Conservation (phyloP, 2,329 filamentous ascomycete species). For the Sporothrix mexicana region DNA sequence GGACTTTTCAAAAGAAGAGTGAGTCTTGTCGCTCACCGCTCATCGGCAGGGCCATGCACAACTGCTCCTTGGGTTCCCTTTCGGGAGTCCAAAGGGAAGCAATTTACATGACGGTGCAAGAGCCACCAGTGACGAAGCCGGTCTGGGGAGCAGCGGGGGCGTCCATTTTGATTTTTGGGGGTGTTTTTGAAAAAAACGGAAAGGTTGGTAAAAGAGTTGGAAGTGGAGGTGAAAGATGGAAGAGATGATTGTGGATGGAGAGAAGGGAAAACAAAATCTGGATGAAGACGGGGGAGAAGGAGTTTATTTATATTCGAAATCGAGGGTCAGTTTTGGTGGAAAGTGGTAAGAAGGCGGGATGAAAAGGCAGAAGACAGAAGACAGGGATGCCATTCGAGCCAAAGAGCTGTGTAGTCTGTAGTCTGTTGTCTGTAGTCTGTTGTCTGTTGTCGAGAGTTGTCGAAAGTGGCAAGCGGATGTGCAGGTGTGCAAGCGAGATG, state of each 20-base stretch:
- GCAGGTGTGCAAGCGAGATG: neutral
- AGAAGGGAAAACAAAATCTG: constrained; percentile 32
- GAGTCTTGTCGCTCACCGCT: too few species aligned
- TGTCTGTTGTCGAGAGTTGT: neutral
- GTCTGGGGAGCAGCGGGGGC: constrained; percentile 37
- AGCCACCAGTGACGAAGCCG: constrained; percentile 42
- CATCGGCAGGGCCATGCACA: neutral
- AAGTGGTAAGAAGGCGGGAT: neutral
- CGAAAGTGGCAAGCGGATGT: too few species aligned
- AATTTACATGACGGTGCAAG: constrained; percentile 48
- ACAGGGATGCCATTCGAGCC: neutral
- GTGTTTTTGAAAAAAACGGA: constrained; percentile 24
- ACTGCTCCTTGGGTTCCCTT: neutral
- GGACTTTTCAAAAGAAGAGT: too few species aligned
- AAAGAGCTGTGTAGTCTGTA: neutral
- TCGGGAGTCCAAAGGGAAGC: neutral
- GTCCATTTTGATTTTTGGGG: constrained; percentile 35
- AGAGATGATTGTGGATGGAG: constrained; percentile 38
- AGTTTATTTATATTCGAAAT: constrained; percentile 38
- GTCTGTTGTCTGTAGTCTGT: neutral
- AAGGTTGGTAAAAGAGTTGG: constrained; percentile 20
- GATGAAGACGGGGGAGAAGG: constrained; percentile 26
- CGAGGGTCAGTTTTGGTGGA: neutral
- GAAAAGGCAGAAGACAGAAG: neutral
- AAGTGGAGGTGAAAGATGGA: constrained; percentile 23